A percentile compares a stretch with the other conserved stretches of the same genome.
These are phyloP conservation scores for Pichia sp. DNA, from an alignment of 1,139 yeast species.

Conservation along the genomic window DNA sequence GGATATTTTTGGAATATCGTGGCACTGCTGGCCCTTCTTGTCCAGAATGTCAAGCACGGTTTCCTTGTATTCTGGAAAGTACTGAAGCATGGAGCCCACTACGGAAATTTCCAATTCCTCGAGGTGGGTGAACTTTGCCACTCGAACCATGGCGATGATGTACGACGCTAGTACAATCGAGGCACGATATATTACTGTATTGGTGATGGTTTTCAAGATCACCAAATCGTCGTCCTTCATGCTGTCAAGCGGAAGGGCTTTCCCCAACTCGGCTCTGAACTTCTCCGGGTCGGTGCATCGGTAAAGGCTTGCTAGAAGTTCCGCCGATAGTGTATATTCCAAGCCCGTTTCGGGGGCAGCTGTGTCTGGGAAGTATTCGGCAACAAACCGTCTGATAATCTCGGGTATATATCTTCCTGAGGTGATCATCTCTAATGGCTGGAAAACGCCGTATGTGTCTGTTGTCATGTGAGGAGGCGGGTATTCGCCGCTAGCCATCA, in stretches of 20 bases:
- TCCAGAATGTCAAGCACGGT: constrained; percentile 8
- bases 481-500: constrained; percentile 5
- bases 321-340: constrained; percentile 10
- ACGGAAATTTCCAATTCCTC: constrained; percentile 10
- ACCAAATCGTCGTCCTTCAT: constrained; percentile 13
- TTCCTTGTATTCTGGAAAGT: constrained; percentile 15
- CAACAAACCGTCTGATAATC: constrained; percentile 41
- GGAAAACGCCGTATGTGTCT: constrained; percentile 36
- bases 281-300: constrained; percentile 2
- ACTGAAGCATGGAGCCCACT: constrained; percentile 16
- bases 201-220: constrained; percentile 19
- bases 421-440: constrained; percentile 52
- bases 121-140: neutral
- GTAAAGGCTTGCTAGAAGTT: constrained; percentile 8
- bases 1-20: constrained; percentile 3
- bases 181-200: constrained; percentile 27
- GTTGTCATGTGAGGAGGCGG: constrained; percentile 14
- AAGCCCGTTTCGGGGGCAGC: constrained; percentile 12
- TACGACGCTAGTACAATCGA: constrained; percentile 26
- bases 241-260: neutral
- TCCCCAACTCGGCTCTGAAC: constrained; percentile 1
- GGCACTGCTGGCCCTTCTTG: neutral
- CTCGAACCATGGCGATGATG: constrained; percentile 17
- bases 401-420: constrained; percentile 58
- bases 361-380: constrained; percentile 11